A percentile compares a stretch with the other conserved stretches of the same genome.
These are phyloP conservation scores for Fusarium illudens DNA, from an alignment of 2,329 filamentous ascomycete genomes.

Conservation along the genomic window DNA sequence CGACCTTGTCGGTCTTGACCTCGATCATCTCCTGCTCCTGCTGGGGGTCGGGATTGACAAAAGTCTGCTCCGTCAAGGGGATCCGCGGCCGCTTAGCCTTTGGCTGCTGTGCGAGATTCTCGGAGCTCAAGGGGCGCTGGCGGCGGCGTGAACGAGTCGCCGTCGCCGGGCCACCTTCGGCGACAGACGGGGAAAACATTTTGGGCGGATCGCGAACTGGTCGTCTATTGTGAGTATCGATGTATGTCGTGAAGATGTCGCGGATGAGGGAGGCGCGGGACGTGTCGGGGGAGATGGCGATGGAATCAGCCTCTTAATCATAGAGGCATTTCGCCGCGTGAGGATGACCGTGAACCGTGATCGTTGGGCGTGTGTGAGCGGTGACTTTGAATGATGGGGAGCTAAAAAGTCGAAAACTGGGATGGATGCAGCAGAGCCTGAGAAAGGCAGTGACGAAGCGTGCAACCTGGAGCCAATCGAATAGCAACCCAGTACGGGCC, in stretches of 20 bases:
- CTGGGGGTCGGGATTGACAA: conserved; percentile 59
- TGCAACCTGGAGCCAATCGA: conserved; percentile 39
- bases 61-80: conserved; percentile 65
- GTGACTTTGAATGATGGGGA: conserved; percentile 33
- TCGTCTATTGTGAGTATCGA: conserved; percentile 5
- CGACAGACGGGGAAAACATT: conserved; percentile 69
- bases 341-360: conserved; percentile 34
- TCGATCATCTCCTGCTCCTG: conserved; percentile 61
- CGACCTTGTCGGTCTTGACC: conserved; percentile 62
- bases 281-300: conserved; percentile 34
- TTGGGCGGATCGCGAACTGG: conserved; percentile 39
- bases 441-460: conserved; percentile 42
- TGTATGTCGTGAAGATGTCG: conserved; percentile 26
- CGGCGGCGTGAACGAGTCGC: conserved; percentile 69
- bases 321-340: conserved; percentile 41
- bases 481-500: conserved; percentile 32
- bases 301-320: conserved; percentile 38
- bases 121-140: conserved; percentile 66
- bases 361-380: conserved; percentile 31
- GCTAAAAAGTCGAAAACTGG: conserved; percentile 33
- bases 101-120: conserved; percentile 63
- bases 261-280: conserved; percentile 11
- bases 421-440: conserved; percentile 26
- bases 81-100: conserved; percentile 71
- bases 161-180: conserved; percentile 62